Percentiles rank a stretch among this genome's conserved stretches.
These are phyloP conservation scores for Cutaneotrichosporon dermatis DNA, from an alignment of 1,284 basidiomycete species.

Conservation along the genomic window DNA sequence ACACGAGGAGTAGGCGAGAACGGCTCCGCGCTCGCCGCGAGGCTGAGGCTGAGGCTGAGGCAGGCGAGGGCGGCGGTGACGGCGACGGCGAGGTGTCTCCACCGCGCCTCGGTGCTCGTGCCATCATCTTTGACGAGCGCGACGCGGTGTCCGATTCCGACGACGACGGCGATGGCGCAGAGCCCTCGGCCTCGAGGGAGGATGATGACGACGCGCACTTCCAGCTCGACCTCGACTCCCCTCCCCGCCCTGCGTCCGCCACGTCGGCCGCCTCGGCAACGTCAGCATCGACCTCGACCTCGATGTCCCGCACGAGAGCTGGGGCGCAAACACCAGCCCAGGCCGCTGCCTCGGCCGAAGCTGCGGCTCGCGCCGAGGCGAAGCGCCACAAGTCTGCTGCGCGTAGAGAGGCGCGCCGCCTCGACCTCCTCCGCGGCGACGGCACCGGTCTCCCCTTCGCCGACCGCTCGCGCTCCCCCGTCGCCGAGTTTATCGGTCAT, in stretches of 20 bases:
- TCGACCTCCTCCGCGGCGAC: slow-evolving; percentile 45
- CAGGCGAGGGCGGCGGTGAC: not conserved
- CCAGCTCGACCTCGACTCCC: not conserved
- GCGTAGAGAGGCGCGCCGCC: slow-evolving; percentile 32
- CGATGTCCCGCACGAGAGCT: not conserved
- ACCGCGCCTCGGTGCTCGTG: not conserved
- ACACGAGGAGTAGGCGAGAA: slow-evolving; percentile 5
- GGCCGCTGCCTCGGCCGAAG: not conserved
- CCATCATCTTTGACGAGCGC: slow-evolving; percentile 6
- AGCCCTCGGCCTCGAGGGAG: not conserved
- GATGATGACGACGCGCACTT: not conserved
- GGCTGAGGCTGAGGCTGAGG: not conserved
- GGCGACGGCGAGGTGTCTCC: not conserved
- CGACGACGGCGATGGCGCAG: not conserved
- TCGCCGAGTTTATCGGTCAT: slow-evolving; percentile 18
- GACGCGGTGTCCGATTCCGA: slow-evolving; percentile 4
- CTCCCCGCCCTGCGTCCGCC: no score
- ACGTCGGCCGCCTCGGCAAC: no score
- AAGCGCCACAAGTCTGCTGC: slow-evolving; percentile 32
- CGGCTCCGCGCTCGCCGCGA: slow-evolving; percentile 5
- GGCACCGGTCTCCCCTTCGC: slow-evolving; percentile 25
- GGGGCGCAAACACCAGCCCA: not conserved
- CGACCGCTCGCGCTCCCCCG: slow-evolving; percentile 4
- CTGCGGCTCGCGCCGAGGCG: slow-evolving; percentile 17
- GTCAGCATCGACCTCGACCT: no score